A percentile compares a stretch with the other conserved stretches of the same genome.
Conservation (phyloP, 1,284 basidiomycete genomes). For the Cryptococcus sp. region DNA sequence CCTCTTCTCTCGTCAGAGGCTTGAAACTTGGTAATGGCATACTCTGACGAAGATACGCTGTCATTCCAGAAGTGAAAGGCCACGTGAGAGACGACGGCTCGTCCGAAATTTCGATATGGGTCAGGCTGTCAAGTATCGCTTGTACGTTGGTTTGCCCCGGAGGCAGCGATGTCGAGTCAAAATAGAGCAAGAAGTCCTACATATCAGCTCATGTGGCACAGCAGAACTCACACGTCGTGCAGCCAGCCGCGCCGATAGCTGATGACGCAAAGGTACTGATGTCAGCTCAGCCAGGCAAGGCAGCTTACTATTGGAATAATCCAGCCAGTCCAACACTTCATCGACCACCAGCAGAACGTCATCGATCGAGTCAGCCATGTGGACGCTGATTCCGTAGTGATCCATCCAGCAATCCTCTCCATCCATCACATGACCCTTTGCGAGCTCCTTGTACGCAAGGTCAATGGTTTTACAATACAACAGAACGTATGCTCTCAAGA, state of each 20-base stretch:
- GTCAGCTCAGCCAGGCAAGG: neutral
- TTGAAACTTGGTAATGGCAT: conserved; percentile 63
- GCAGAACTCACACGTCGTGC: conserved; percentile 17
- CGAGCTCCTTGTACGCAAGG: conserved; percentile 75
- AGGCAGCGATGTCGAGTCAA: conserved; percentile 1
- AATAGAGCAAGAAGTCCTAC: conserved; percentile 16
- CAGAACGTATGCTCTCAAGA: conserved; percentile 69
- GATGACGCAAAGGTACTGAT: neutral
- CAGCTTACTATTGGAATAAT: conserved; percentile 8
- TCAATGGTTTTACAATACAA: conserved; percentile 81
- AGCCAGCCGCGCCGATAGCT: conserved; percentile 12
- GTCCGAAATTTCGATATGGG: too few species aligned
- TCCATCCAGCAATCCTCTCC: conserved; percentile 88
- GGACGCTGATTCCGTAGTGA: conserved; percentile 77
- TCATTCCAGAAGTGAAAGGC: conserved; percentile 9
- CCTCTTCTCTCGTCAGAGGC: too few species aligned
- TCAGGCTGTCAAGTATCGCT: too few species aligned
- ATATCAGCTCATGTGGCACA: neutral
- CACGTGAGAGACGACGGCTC: too few species aligned
- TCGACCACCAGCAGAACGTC: conserved; percentile 65
- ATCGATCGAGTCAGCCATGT: conserved; percentile 67
- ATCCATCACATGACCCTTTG: conserved; percentile 71
- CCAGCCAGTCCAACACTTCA: conserved; percentile 62
- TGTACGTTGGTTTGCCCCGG: too few species aligned
- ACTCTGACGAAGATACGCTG: conserved; percentile 66